phyloP scores from a whole-genome alignment of 108 stramenopile species.

The Skeletonema grethae region DNA sequence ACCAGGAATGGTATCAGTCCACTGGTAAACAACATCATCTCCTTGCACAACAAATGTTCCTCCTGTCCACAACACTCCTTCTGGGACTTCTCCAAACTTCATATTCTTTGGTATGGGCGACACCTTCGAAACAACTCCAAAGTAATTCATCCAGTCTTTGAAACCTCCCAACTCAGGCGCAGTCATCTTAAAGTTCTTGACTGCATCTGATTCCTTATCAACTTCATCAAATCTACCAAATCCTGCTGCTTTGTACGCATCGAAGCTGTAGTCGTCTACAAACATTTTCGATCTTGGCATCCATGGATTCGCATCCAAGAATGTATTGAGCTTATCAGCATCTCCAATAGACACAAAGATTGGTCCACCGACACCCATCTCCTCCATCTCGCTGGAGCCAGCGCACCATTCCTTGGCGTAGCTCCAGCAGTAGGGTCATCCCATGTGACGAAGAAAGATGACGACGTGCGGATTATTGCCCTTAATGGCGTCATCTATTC shows the following conservation, averaged over 20 bases:
- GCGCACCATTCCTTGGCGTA: slow-evolving; percentile 80
- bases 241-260: slow-evolving; percentile 73
- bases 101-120: slow-evolving; percentile 67
- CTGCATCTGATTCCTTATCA: slow-evolving; percentile 47
- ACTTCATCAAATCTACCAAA: slow-evolving; percentile 56
- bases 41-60: slow-evolving; percentile 85
- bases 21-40: slow-evolving; percentile 70
- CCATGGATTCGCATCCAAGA: slow-evolving; percentile 72
- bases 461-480: slow-evolving; percentile 61
- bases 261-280: slow-evolving; percentile 76
- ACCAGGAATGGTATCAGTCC: slow-evolving; percentile 82
- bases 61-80: slow-evolving; percentile 82
- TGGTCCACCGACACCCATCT: slow-evolving; percentile 55
- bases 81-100: slow-evolving; percentile 79
- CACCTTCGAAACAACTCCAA: slow-evolving; percentile 58
- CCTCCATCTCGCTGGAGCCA: slow-evolving; percentile 55
- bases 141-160: slow-evolving; percentile 56
- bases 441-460: slow-evolving; percentile 80
- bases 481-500: slow-evolving; percentile 56
- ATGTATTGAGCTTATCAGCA: slow-evolving; percentile 63
- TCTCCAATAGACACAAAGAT: slow-evolving; percentile 83
- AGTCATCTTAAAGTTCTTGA: slow-evolving; percentile 54
- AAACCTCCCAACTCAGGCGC: slow-evolving; percentile 59
- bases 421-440: slow-evolving; percentile 92
- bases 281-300: slow-evolving; percentile 57